phyloP scores from a whole-genome alignment of 768 basidiomycete species.

The Phaffia australis region DNA sequence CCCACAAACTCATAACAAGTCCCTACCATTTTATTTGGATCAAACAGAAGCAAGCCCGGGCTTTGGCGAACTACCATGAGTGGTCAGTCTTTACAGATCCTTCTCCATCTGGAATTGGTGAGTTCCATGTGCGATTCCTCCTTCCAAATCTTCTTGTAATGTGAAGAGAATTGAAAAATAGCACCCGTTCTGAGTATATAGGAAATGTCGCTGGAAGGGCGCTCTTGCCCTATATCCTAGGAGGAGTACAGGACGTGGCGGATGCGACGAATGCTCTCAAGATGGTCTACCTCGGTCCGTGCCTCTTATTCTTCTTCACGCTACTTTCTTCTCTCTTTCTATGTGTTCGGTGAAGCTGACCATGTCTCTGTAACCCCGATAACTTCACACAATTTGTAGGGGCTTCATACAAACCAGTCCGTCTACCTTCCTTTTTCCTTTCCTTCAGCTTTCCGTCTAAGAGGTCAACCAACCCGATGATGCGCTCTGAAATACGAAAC shows the following conservation, averaged over 20 bases:
- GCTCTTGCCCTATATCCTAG: constrained; percentile 58
- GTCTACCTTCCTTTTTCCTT: not conserved
- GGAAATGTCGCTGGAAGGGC: constrained; percentile 59
- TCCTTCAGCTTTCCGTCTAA: not conserved
- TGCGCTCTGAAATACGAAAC: not conserved
- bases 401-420: constrained; percentile 66
- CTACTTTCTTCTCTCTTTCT: too few species aligned
- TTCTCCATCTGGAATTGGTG: constrained; percentile 56
- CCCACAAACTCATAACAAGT: not conserved
- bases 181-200: not conserved
- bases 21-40: too few species aligned
- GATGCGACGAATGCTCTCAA: constrained; percentile 70
- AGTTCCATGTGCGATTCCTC: constrained; percentile 49
- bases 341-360: too few species aligned
- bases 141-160: not conserved
- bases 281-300: constrained; percentile 55
- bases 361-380: too few species aligned
- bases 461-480: not conserved
- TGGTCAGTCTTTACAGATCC: constrained; percentile 55
- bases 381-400: not conserved
- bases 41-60: constrained; percentile 55
- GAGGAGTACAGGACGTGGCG: constrained; percentile 62
- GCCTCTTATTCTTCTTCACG: not conserved
- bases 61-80: constrained; percentile 70
- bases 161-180: not conserved